phyloP scores from a whole-genome alignment of 371 early-diverging fungal species.

The Apophysomyces trapeziformis region DNA sequence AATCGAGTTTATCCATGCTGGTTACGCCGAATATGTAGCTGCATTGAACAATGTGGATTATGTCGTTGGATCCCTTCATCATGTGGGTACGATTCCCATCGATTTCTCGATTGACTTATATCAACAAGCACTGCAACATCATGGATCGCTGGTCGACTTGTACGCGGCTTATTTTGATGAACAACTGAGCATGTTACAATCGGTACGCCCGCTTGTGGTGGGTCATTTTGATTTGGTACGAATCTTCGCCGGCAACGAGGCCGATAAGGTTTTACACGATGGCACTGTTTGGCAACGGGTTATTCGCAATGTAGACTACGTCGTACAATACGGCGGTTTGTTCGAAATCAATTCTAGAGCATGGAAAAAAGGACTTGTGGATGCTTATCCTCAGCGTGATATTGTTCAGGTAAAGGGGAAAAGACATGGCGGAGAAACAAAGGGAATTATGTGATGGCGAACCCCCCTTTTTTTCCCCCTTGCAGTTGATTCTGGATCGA shows the following conservation, averaged over 20 bases:
- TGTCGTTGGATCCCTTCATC: slow-evolving; percentile 95
- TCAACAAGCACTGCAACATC: slow-evolving; percentile 45
- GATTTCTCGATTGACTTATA: slow-evolving; percentile 78
- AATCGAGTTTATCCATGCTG: slow-evolving; percentile 79
- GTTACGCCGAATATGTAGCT: slow-evolving; percentile 33
- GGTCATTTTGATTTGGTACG: slow-evolving; percentile 95
- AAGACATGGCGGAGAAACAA: too few species aligned
- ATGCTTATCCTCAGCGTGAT: slow-evolving; percentile 86
- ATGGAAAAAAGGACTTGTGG: slow-evolving; percentile 86
- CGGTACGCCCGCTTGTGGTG: slow-evolving; percentile 77
- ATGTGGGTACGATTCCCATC: slow-evolving; percentile 79
- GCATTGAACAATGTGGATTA: slow-evolving; percentile 63
- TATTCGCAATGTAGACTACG: slow-evolving; percentile 83
- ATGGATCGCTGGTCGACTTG: slow-evolving; percentile 32
- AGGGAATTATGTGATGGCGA: too few species aligned
- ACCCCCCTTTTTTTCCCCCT: not conserved
- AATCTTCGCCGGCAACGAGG: slow-evolving; percentile 66
- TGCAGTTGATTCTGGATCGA: slow-evolving; percentile 62
- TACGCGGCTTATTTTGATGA: slow-evolving; percentile 87
- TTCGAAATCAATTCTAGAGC: slow-evolving; percentile 94
- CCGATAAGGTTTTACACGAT: slow-evolving; percentile 27
- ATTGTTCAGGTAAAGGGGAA: slow-evolving; percentile 65
- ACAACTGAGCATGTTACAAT: slow-evolving; percentile 77
- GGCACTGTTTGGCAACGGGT: slow-evolving; percentile 62
- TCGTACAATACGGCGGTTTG: slow-evolving; percentile 79